phyloP scores from a whole-genome alignment of 2,329 filamentous ascomycete species.

The Xylariaceae sp. region DNA sequence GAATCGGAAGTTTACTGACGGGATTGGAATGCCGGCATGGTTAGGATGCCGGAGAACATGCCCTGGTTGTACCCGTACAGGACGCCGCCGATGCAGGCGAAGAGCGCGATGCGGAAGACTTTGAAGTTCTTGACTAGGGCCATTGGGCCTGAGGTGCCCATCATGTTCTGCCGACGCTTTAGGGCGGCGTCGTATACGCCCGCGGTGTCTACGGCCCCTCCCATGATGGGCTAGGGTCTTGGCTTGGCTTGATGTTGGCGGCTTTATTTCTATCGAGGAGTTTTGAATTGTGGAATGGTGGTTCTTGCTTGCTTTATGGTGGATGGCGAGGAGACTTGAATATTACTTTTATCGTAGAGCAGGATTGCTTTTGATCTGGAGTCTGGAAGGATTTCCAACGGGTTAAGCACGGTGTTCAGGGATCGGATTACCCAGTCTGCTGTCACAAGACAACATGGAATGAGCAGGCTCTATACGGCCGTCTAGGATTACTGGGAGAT shows the following conservation, averaged over 20 bases:
- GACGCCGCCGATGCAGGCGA: conserved; percentile 59
- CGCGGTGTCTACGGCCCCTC: conserved; percentile 28
- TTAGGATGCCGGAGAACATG: conserved; percentile 67
- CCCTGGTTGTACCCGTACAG: conserved; percentile 72
- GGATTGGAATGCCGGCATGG: conserved; percentile 51
- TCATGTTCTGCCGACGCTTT: conserved; percentile 40
- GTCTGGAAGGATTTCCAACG: too few species aligned
- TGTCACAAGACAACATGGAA: neutral
- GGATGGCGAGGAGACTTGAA: neutral
- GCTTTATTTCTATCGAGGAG: neutral
- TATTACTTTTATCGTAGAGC: neutral
- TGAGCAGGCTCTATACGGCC: neutral
- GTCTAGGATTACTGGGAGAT: neutral
- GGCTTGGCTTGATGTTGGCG: too few species aligned
- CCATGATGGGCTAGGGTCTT: conserved; percentile 14
- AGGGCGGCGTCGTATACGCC: conserved; percentile 42
- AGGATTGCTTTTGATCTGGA: neutral
- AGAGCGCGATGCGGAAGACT: conserved; percentile 57
- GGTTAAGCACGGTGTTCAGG: neutral
- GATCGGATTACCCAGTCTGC: neutral
- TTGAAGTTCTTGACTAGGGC: conserved; percentile 55
- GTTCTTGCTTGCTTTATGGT: neutral
- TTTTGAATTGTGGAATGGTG: neutral
- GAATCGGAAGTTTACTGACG: conserved; percentile 37
- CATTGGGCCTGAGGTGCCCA: conserved; percentile 40